Base-by-base conservation (phyloP, 2,329 filamentous ascomycete genomes). In the Gremmenia infestans region DNA sequence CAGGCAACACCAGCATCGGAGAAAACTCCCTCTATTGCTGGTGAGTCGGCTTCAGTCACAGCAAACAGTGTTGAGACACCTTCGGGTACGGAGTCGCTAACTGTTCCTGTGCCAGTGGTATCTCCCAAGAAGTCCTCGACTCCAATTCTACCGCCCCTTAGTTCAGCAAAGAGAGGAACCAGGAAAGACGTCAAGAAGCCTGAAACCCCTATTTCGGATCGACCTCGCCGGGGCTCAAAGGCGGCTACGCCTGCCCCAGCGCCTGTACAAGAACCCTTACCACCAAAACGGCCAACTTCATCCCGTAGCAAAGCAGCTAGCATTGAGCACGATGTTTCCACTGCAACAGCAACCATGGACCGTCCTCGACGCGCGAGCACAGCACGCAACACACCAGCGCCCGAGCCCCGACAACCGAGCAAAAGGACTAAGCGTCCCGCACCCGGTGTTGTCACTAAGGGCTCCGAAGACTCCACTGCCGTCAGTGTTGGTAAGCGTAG, bases 401-500 rank as follows among this genome's bases (percentile, higher is more conserved):
- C 70, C 17, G 78, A 80, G 53, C 63, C 64, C 39, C 74, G 73
- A 54, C 73, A 72, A 53, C 68, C 72, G n/a, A 77, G 73, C 63
- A 81, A 84, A 66, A 82, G 88, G 28, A 76, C 80, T 52, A 90
- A 87, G 73, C 77, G 85, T 55, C 88, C 88, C 47, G 87, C 86
- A 32, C 88, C 88, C 11, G 88, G 88, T 55, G 78, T 88, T 61
- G 82, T 91, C 64, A 88, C 75, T 2, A 58, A 63, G 22, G 59
- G 73, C 3, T 62, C 63, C 11, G 73, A 75, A 55, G 77, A 77
- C 11, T 76, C 76, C 49, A 75, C 77, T 50, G 78, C 80, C 42
- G 76, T 81, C 65, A 88, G 86, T 58, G 84, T 90, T 55, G 87
- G 87, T 56, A 87, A 83, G 73, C 81, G 88, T 48, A 88, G 87